Evolutionary conservation across 2,329 filamentous ascomycete genomes (phyloP), one percentile per base, ranked within the genome.

Genomic region (Sporothrix inflata): DNA sequence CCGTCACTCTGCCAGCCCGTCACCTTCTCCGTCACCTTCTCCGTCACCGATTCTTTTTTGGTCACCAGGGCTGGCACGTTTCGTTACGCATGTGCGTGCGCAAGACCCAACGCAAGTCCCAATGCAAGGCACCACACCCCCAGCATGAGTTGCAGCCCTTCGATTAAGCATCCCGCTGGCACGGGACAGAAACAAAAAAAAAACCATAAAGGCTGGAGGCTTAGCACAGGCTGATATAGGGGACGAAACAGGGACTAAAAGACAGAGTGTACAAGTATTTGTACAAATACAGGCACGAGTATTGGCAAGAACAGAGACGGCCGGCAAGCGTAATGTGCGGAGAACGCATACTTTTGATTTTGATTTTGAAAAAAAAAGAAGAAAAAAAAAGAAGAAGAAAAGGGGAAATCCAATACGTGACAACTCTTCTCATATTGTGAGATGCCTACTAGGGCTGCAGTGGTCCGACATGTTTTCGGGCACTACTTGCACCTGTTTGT

Each of bases 61-160:
- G 21, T 63, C 61, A 47, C 57, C 8, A 47, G 14, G 61, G 40
- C 60, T 49, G 40, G 61, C 40, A 27, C 61, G 24, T 34, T 66
- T 49, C 24, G 61, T 66, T 66, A 66, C 40, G 61, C 42, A 21
- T 55, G 49, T 27, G 66, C 49, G 24, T 69, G 47, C 51, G 66
- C 49, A 69, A 42, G 30, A 11, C 12, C 40, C 40, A 27, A 66
- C 40, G 61, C 61, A 30, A 63, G 34, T 8, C 51, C 19, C 19
- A 24, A 34, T 11, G n/a, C n/a, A n/a, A n/a, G n/a, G n/a, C n/a
- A n/a, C 5, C 60, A 63, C 60, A 49, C 42, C n/a, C 38, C 14
- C 11, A 12, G 24, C n/a, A 16, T 14, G 34, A n/a, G 34, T 63
- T 63, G 57, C 57, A 63, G 38, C 57, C 57, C 57, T 63, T 63